Conservation (phyloP, 1,139 yeast species). For the Candida pseudoviswanathii region DNA sequence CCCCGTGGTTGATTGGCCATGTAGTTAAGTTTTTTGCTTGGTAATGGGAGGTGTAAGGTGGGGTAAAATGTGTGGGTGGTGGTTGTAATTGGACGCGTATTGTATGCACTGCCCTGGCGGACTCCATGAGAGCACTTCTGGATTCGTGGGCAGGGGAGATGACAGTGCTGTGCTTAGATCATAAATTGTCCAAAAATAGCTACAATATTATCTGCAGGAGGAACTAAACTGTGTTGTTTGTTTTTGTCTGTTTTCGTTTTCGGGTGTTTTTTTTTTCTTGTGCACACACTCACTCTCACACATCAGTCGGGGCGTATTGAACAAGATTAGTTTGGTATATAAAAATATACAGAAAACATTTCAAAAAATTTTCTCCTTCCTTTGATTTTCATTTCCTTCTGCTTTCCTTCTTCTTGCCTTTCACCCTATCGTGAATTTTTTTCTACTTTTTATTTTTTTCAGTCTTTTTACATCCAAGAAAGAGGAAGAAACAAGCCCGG, state of each 20-base stretch:
- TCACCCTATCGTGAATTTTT: neutral
- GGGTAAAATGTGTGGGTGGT: too few relatives aligned
- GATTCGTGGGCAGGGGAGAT: neutral
- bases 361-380: conserved; percentile 4
- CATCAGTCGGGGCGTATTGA: too few relatives aligned
- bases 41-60: too few relatives aligned
- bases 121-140: too few relatives aligned
- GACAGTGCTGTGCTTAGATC: neutral
- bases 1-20: too few relatives aligned
- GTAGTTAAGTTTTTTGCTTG: too few relatives aligned
- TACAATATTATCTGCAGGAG: conserved; percentile 2
- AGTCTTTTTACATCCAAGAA: neutral
- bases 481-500: neutral
- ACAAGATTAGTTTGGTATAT: neutral
- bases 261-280: neutral
- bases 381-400: neutral
- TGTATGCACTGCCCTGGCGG: too few relatives aligned
- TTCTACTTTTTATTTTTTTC: neutral
- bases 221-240: neutral
- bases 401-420: neutral
- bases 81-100: too few relatives aligned
- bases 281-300: too few relatives aligned
- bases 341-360: conserved; percentile 3
- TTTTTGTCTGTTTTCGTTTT: neutral
- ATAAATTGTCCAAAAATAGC: conserved; percentile 4